A percentile compares a stretch with the other conserved stretches of the same genome.
phyloP scores from a whole-genome alignment of 805 yeast genomes.

The Kazachstania kunashirensis region DNA sequence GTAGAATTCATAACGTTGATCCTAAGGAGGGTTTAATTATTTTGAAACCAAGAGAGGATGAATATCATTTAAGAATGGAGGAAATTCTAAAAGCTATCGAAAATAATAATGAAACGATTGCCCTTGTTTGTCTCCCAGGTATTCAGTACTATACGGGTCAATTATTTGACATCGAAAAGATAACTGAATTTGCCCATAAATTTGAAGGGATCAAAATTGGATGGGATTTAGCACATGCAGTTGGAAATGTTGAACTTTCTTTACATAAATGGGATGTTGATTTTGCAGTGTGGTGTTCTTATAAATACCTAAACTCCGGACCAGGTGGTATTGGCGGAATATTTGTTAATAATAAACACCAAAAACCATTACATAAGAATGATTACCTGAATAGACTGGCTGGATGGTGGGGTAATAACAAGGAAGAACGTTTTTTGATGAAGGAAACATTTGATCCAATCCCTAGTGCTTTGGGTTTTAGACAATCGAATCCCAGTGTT shows the following conservation, averaged over 20 bases:
- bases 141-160: conserved; percentile 92
- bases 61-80: conserved; percentile 48
- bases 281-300: conserved; percentile 92
- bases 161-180: conserved; percentile 60
- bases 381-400: conserved; percentile 59
- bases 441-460: conserved; percentile 68
- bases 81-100: conserved; percentile 51
- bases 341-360: conserved; percentile 52
- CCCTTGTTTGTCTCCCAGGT: conserved; percentile 75
- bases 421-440: conserved; percentile 68
- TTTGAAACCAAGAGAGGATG: conserved; percentile 49
- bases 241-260: conserved; percentile 68
- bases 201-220: conserved; percentile 51
- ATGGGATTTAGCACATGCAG: conserved; percentile 95
- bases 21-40: conserved; percentile 53
- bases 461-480: conserved; percentile 74
- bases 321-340: conserved; percentile 92
- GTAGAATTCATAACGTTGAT: conserved; percentile 45
- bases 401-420: conserved; percentile 96
- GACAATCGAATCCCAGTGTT: conserved; percentile 88
- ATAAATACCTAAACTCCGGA: conserved; percentile 84
- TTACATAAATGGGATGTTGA: conserved; percentile 87
- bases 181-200: conserved; percentile 53
- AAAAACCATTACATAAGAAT: conserved; percentile 16
- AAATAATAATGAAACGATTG: conserved; percentile 48